These are phyloP conservation scores for Penicillium cinerascens DNA, from an alignment of 495 filamentous ascomycete genomes.

Conservation along the genomic window DNA sequence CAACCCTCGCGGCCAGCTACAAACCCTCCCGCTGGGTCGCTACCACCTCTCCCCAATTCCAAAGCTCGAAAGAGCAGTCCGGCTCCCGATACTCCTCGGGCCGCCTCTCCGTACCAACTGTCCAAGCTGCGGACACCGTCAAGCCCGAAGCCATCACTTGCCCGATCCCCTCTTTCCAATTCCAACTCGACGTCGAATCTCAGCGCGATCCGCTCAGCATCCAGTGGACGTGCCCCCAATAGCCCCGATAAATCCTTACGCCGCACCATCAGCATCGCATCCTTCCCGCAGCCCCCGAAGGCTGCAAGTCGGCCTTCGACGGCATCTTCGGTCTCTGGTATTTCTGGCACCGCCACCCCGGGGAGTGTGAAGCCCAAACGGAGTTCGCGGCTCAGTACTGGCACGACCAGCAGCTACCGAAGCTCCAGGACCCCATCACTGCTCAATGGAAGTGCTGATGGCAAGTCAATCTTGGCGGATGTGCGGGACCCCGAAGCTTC, in stretches of 20 bases:
- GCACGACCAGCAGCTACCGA: slow-evolving; percentile 44
- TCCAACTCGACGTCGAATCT: slow-evolving; percentile 39
- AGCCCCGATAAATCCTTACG: slow-evolving; percentile 65
- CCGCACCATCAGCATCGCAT: slow-evolving; percentile 84
- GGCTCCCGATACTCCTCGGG: slow-evolving; percentile 42
- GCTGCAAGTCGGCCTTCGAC: slow-evolving; percentile 47
- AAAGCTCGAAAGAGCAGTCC: slow-evolving; percentile 66
- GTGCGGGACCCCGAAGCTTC: slow-evolving; percentile 70
- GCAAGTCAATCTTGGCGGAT: slow-evolving; percentile 60
- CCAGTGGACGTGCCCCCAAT: slow-evolving; percentile 26
- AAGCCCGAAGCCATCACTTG: slow-evolving; percentile 51
- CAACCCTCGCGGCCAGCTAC: slow-evolving; percentile 58
- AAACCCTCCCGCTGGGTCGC: slow-evolving; percentile 59
- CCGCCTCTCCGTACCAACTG: slow-evolving; percentile 39
- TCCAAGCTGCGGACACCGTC: slow-evolving; percentile 65
- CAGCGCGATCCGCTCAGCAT: slow-evolving; percentile 38
- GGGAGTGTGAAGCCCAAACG: slow-evolving; percentile 31
- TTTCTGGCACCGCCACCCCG: slow-evolving; percentile 24
- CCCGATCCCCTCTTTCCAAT: slow-evolving; percentile 44
- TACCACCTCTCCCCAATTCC: slow-evolving; percentile 66
- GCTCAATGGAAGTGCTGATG: slow-evolving; percentile 74
- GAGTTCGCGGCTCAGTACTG: slow-evolving; percentile 38
- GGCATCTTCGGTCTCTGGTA: slow-evolving; percentile 35
- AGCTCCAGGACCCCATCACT: slow-evolving; percentile 64
- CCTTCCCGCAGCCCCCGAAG: slow-evolving; percentile 87